Evolutionary conservation across 2,329 filamentous ascomycete genomes (phyloP).

Genomic region (Cladophialophora immunda): DNA sequence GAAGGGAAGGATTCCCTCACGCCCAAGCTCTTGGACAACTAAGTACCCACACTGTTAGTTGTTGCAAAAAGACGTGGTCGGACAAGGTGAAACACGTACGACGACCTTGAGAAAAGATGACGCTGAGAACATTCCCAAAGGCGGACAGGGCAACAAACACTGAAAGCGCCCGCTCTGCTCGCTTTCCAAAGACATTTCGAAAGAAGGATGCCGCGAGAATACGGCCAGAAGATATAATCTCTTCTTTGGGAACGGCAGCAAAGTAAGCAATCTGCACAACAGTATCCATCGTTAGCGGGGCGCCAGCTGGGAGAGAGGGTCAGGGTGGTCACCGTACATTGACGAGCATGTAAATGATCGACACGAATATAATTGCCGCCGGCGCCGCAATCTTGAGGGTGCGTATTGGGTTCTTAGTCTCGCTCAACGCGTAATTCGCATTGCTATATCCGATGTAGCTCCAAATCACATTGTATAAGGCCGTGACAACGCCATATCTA

Average conservation of each 20-base stretch:
- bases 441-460: slow-evolving; percentile 65
- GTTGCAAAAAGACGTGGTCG: not conserved
- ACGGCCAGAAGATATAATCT: slow-evolving; percentile 62
- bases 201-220: slow-evolving; percentile 67
- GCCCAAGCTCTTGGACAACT: slow-evolving; percentile 70
- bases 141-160: slow-evolving; percentile 62
- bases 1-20: slow-evolving; percentile 73
- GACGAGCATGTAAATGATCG: slow-evolving; percentile 64
- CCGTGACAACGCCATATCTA: slow-evolving; percentile 56
- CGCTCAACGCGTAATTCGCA: slow-evolving; percentile 65
- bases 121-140: slow-evolving; percentile 65
- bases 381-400: slow-evolving; percentile 67
- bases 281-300: not conserved
- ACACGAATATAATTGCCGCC: slow-evolving; percentile 62
- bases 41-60: slow-evolving; percentile 47
- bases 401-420: slow-evolving; percentile 65
- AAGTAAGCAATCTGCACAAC: slow-evolving; percentile 62
- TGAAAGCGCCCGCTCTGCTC: slow-evolving; percentile 54
- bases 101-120: slow-evolving; percentile 63
- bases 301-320: not conserved
- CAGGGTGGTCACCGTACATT: slow-evolving; percentile 46
- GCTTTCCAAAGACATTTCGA: slow-evolving; percentile 61
- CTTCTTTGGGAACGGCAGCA: slow-evolving; percentile 64
- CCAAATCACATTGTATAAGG: slow-evolving; percentile 66
- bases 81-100: slow-evolving; percentile 12